Percentiles rank a stretch among this genome's conserved stretches.
Evolutionary conservation across 495 filamentous ascomycete species (phyloP).

Genomic region (Neurospora intermedia): DNA sequence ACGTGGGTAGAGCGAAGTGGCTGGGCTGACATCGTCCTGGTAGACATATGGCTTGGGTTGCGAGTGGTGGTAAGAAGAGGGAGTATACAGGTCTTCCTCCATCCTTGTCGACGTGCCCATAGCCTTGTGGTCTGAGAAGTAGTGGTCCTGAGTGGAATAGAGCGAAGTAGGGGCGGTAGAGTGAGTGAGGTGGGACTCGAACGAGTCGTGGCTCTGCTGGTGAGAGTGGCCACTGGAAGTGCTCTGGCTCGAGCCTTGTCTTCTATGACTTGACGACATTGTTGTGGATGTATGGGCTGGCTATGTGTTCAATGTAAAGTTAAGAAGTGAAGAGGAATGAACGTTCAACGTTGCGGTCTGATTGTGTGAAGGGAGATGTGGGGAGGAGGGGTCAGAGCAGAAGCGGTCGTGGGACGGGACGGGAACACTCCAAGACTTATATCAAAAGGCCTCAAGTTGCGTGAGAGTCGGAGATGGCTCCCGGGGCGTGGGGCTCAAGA

Average conservation of each 20-base stretch:
- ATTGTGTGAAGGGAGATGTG: constrained; percentile 2
- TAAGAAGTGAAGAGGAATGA: constrained; percentile 1
- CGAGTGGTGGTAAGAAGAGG: neutral
- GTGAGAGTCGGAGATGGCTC: neutral
- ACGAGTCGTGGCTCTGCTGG: constrained; percentile 46
- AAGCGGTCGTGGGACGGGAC: neutral
- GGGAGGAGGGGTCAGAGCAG: constrained; percentile 7
- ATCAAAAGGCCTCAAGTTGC: neutral
- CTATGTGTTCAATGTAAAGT: constrained; percentile 1
- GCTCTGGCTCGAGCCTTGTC: constrained; percentile 29
- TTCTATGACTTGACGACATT: constrained; percentile 17
- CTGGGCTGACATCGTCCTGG: constrained; percentile 36
- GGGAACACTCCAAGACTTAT: neutral
- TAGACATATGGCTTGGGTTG: constrained; percentile 18
- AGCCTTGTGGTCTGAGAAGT: constrained; percentile 33
- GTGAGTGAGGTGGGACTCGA: constrained; percentile 37
- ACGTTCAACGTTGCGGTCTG: neutral
- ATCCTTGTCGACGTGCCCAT: constrained; percentile 19
- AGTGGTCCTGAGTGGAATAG: constrained; percentile 41
- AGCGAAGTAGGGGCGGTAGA: constrained; percentile 58
- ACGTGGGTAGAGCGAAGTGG: constrained; percentile 40
- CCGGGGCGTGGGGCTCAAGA: neutral
- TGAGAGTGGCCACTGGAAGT: constrained; percentile 49
- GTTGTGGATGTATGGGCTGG: neutral
- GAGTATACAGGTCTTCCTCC: neutral